Conservation (phyloP, 352 stramenopile genomes). For the Blastocystis sp. region DNA sequence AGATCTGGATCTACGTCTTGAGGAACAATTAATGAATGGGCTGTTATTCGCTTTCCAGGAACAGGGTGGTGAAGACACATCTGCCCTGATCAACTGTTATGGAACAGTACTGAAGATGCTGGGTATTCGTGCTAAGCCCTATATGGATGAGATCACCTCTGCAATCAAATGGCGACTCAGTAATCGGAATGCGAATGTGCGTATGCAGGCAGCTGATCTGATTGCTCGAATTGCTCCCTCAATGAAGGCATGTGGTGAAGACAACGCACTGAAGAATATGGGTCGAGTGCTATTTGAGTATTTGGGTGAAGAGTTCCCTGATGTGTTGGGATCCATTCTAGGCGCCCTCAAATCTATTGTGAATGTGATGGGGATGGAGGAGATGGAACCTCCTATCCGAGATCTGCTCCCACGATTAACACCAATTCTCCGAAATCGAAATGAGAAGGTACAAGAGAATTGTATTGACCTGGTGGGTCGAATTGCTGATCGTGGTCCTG, state of each 20-base stretch:
- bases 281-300: slow-evolving; percentile 98
- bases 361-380: slow-evolving; percentile 98
- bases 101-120: slow-evolving; percentile 93
- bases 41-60: slow-evolving; percentile 98
- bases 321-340: slow-evolving; percentile 94
- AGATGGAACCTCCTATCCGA: slow-evolving; percentile 96
- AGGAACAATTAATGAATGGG: slow-evolving; percentile 97
- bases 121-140: slow-evolving; percentile 90
- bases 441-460: slow-evolving; percentile 99
- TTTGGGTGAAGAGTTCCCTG: slow-evolving; percentile 96
- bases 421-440: slow-evolving; percentile 94
- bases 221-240: slow-evolving; percentile 94
- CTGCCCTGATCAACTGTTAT: slow-evolving; percentile 94
- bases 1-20: slow-evolving; percentile 88
- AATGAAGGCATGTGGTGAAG: slow-evolving; percentile 95
- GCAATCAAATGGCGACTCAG: slow-evolving; percentile 98
- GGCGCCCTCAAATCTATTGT: slow-evolving; percentile 94
- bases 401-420: slow-evolving; percentile 94
- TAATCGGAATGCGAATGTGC: slow-evolving; percentile 93
- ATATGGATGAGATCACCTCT: slow-evolving; percentile 92
- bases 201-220: slow-evolving; percentile 96
- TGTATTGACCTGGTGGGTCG: slow-evolving; percentile 93
- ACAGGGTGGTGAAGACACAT: slow-evolving; percentile 72
- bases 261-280: slow-evolving; percentile 95
- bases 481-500: slow-evolving; percentile 90